Percentiles rank a stretch among this genome's conserved stretches.
Conservation (phyloP, 129 eudicot species). For the Artemisia annua region DNA sequence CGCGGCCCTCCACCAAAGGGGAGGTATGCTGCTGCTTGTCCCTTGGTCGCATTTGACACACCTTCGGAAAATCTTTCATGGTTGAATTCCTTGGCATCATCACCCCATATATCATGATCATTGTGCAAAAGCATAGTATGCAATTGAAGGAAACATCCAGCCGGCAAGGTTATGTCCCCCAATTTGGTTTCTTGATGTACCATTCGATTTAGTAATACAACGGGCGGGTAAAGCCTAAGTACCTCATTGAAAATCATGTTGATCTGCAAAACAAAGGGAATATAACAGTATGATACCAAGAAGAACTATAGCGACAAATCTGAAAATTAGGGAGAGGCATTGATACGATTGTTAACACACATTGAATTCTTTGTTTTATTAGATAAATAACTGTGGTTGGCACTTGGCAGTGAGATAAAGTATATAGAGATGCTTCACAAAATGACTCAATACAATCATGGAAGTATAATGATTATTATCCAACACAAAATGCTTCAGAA, state of each 20-base stretch:
- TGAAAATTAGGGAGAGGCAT: neutral
- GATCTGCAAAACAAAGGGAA: conserved; percentile 4
- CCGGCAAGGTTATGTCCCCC: conserved; percentile 23
- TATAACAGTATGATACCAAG: neutral
- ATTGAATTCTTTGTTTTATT: too few species aligned
- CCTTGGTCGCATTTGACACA: conserved; percentile 30
- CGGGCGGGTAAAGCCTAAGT: conserved; percentile 24
- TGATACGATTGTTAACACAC: too few species aligned
- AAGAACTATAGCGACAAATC: neutral
- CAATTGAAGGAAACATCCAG: conserved; percentile 23
- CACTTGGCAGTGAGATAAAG: too few species aligned
- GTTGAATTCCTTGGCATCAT: conserved; percentile 30
- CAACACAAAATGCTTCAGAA: neutral
- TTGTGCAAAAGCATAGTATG: conserved; percentile 24
- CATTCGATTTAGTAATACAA: neutral
- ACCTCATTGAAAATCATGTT: conserved; percentile 35
- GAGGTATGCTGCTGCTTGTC: conserved; percentile 34
- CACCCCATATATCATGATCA: conserved; percentile 33
- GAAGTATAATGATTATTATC: too few species aligned
- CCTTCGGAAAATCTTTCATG: conserved; percentile 39
- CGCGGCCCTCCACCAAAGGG: conserved; percentile 80
- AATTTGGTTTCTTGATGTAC: conserved; percentile 33
- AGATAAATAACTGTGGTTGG: too few species aligned
- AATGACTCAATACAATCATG: too few species aligned
- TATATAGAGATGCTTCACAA: too few species aligned